A percentile compares a stretch with the other conserved stretches of the same genome.
These are phyloP conservation scores for Tilletia walkeri DNA, from an alignment of 1,284 basidiomycete species.

Conservation along the genomic window DNA sequence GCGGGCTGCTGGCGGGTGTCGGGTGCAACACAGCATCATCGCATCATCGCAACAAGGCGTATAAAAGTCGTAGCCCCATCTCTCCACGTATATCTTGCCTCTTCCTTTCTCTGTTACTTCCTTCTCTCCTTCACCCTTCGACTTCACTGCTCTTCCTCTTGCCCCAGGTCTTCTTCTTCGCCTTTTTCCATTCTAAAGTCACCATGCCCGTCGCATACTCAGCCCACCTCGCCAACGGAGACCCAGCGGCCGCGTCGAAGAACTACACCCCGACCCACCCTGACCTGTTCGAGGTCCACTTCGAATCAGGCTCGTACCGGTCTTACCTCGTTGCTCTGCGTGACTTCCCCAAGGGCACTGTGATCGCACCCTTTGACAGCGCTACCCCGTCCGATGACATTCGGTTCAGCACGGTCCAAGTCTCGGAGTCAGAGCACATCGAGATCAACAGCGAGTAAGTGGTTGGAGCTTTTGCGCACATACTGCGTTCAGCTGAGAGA, in stretches of 20 bases:
- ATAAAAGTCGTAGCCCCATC: no score
- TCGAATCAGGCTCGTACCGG: conserved; percentile 48
- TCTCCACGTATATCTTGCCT: not conserved
- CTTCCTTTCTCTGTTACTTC: not conserved
- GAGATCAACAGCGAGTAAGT: conserved; percentile 48
- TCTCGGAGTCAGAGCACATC: conserved; percentile 35
- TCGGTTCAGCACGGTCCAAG: conserved; percentile 49
- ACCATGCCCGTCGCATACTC: conserved; percentile 29
- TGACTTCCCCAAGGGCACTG: conserved; percentile 30
- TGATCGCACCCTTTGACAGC: conserved; percentile 34
- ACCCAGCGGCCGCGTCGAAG: conserved; percentile 29
- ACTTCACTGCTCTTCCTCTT: not conserved
- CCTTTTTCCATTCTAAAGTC: not conserved
- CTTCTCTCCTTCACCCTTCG: not conserved
- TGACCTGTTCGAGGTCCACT: conserved; percentile 39
- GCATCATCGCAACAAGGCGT: no score
- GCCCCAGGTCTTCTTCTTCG: not conserved
- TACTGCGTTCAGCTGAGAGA: not conserved
- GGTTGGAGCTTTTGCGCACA: not conserved
- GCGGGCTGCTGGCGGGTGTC: no score
- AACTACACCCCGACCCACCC: conserved; percentile 44
- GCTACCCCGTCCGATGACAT: conserved; percentile 30
- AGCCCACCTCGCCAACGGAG: conserved; percentile 43
- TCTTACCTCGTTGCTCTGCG: conserved; percentile 38
- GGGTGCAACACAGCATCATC: no score